These are phyloP conservation scores for Eimeria falciformis DNA, from an alignment of 169 alveolate species.

Conservation along the genomic window DNA sequence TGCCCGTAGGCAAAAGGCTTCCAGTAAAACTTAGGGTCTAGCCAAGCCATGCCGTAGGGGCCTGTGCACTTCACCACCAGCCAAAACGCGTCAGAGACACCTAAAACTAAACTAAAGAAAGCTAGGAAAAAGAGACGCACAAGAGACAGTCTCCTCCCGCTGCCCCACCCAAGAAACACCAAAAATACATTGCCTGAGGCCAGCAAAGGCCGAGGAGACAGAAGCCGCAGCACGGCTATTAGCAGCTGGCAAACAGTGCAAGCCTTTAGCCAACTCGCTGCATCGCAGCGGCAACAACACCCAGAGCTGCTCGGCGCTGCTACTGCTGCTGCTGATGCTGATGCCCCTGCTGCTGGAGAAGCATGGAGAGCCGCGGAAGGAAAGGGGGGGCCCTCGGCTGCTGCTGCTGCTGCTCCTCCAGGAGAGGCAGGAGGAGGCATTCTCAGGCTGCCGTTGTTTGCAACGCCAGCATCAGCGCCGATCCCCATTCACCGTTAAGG, in stretches of 20 bases:
- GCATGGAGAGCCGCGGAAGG: not conserved
- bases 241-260: conserved; percentile 20
- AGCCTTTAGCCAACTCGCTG: not conserved
- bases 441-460: not conserved
- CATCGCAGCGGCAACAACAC: not conserved
- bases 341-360: not conserved
- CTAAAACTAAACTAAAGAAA: conserved; percentile 41
- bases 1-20: conserved; percentile 14
- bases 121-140: conserved; percentile 54
- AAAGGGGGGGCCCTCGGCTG: not conserved
- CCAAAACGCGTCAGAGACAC: conserved; percentile 66
- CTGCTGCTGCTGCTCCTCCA: conserved; percentile 9
- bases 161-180: conserved; percentile 49
- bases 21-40: conserved; percentile 76
- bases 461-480: too few relatives aligned
- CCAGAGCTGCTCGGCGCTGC: conserved; percentile 6
- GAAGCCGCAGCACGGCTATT: conserved; percentile 41
- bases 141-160: not conserved
- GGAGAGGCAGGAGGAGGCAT: not conserved
- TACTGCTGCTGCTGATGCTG: conserved; percentile 5
- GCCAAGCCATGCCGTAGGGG: conserved; percentile 70
- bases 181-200: conserved; percentile 55
- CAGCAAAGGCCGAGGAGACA: conserved; percentile 70
- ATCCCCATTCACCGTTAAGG: too few relatives aligned
- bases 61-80: conserved; percentile 75